Conservation (phyloP, 768 basidiomycete genomes). For the Kwoniella europaea region DNA sequence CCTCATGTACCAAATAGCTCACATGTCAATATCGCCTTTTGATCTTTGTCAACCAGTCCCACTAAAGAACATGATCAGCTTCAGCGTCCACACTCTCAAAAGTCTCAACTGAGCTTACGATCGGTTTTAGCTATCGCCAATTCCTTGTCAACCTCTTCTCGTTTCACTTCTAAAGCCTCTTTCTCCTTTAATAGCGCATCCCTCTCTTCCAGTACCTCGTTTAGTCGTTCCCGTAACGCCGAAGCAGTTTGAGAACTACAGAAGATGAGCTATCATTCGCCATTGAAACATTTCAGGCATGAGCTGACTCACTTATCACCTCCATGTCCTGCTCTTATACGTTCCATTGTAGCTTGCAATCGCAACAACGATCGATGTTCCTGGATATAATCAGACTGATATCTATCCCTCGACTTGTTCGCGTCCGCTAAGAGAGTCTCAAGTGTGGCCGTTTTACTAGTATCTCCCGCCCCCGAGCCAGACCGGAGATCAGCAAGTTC, state of each 20-base stretch:
- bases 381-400: slow-evolving; percentile 83
- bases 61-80: slow-evolving; percentile 62
- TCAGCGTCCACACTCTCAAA: background rate
- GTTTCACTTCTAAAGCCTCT: slow-evolving; percentile 72
- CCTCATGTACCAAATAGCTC: slow-evolving; percentile 6
- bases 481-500: slow-evolving; percentile 73
- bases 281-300: background rate
- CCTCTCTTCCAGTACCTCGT: slow-evolving; percentile 82
- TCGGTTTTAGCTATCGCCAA: slow-evolving; percentile 84
- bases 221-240: slow-evolving; percentile 63
- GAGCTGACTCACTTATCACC: slow-evolving; percentile 69
- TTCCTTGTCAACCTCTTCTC: slow-evolving; percentile 68
- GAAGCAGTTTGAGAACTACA: slow-evolving; percentile 10
- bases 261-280: background rate
- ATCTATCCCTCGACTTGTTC: slow-evolving; percentile 83
- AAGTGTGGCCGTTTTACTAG: slow-evolving; percentile 77
- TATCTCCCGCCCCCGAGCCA: slow-evolving; percentile 72
- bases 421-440: slow-evolving; percentile 92
- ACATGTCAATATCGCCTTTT: slow-evolving; percentile 81
- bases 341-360: slow-evolving; percentile 79
- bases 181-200: slow-evolving; percentile 73
- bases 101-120: slow-evolving; percentile 61
- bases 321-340: slow-evolving; percentile 84
- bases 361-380: slow-evolving; percentile 82
- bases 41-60: slow-evolving; percentile 88